A percentile compares a stretch with the other conserved stretches of the same genome.
Evolutionary conservation across 257 asterid species (phyloP).

Genomic region (Solanum appendiculatum): DNA sequence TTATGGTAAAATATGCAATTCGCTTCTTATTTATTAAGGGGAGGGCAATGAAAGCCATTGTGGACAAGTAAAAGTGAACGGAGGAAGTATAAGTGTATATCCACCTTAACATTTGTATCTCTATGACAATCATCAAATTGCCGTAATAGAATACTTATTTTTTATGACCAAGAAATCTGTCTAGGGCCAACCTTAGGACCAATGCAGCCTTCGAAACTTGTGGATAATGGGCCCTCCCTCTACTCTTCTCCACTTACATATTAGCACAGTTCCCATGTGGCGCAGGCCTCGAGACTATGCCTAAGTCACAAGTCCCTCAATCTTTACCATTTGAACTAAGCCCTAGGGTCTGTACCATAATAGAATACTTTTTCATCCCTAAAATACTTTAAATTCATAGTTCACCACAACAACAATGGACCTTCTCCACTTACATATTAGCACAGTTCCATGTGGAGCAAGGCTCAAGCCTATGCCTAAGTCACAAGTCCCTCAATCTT

Average conservation of each 20-base stretch:
- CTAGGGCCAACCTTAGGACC: background rate
- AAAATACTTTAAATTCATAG: background rate
- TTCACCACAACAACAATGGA: too few relatives aligned
- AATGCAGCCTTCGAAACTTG: background rate
- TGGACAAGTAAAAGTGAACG: background rate
- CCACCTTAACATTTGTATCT: background rate
- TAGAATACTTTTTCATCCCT: background rate
- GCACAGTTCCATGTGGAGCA: background rate
- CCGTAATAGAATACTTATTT: background rate
- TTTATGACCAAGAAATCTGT: background rate
- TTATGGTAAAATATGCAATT: background rate
- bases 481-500: background rate
- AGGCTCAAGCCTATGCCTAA: background rate
- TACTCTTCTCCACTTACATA: background rate
- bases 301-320: background rate
- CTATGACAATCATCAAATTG: background rate
- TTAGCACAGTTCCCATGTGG: background rate
- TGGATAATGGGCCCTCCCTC: background rate
- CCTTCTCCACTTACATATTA: background rate
- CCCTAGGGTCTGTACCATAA: background rate
- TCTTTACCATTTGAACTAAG: background rate
- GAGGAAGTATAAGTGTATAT: background rate
- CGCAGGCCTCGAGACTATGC: background rate
- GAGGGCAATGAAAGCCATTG: background rate
- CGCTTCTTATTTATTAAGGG: background rate